These are phyloP conservation scores for Fagus crenata DNA, from an alignment of 306 rosid species.

Conservation along the genomic window DNA sequence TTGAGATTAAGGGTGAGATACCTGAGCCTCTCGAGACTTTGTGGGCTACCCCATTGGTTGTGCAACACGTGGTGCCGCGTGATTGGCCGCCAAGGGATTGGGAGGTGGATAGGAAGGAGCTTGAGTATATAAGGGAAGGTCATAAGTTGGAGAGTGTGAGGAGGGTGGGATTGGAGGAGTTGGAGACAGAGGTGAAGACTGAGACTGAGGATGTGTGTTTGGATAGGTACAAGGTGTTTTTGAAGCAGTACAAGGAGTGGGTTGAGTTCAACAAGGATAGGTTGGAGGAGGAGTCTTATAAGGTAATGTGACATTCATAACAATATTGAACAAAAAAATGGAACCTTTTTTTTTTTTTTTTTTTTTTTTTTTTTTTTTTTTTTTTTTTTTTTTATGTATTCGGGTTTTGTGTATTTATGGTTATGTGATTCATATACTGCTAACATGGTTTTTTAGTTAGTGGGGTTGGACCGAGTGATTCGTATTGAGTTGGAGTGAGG, in stretches of 20 bases:
- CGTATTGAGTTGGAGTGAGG: neutral
- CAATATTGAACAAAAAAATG: neutral
- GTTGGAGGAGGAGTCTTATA: slow-evolving; percentile 82
- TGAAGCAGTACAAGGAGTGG: slow-evolving; percentile 90
- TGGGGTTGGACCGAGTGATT: neutral
- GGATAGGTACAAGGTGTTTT: slow-evolving; percentile 82
- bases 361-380: neutral
- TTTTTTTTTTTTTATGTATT: neutral
- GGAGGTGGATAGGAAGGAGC: slow-evolving; percentile 81
- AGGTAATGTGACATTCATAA: slow-evolving; percentile 38
- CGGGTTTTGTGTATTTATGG: neutral
- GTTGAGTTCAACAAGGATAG: slow-evolving; percentile 70
- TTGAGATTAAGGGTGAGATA: slow-evolving; percentile 71
- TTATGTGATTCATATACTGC: neutral
- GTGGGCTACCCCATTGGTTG: slow-evolving; percentile 67
- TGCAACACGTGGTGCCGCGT: slow-evolving; percentile 70
- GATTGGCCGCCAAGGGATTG: slow-evolving; percentile 98
- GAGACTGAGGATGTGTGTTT: slow-evolving; percentile 58
- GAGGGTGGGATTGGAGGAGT: slow-evolving; percentile 58
- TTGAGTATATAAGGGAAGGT: slow-evolving; percentile 75
- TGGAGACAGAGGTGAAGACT: slow-evolving; percentile 45
- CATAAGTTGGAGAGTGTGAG: slow-evolving; percentile 67
- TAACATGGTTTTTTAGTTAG: neutral
- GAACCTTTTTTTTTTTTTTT: neutral
- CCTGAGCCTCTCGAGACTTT: slow-evolving; percentile 66